Conservation (phyloP, 2,329 filamentous ascomycete genomes). For the Penicillium paneum region DNA sequence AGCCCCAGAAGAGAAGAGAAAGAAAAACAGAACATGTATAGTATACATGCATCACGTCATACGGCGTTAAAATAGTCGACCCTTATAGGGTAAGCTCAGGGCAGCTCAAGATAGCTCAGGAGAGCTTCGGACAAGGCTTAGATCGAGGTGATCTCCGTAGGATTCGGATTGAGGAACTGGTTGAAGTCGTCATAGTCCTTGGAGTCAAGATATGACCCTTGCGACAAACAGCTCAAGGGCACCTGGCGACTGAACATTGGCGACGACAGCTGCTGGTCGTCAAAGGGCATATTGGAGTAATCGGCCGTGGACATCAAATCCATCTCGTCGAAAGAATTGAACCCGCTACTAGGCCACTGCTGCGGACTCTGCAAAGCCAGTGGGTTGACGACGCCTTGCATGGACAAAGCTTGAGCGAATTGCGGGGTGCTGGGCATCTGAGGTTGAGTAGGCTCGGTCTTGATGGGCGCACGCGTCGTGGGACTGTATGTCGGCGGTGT, state of each 20-base stretch:
- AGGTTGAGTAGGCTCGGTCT: constrained; percentile 19
- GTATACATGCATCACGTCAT: constrained; percentile 36
- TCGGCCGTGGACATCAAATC: constrained; percentile 32
- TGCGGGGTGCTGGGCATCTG: constrained; percentile 22
- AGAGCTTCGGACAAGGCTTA: constrained; percentile 14
- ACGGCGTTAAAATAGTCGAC: constrained; percentile 21
- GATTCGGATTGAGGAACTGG: constrained; percentile 40
- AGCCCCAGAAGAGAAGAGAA: constrained; percentile 15
- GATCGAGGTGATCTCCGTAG: constrained; percentile 39
- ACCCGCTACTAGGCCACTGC: constrained; percentile 27
- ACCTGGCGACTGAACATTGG: constrained; percentile 38
- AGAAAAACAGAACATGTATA: constrained; percentile 27
- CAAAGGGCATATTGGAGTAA: constrained; percentile 33
- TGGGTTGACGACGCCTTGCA: constrained; percentile 39
- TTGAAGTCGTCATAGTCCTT: constrained; percentile 42
- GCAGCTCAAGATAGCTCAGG: too few species aligned
- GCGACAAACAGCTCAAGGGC: constrained; percentile 34
- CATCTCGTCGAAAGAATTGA: constrained; percentile 34
- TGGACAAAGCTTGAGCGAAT: constrained; percentile 26
- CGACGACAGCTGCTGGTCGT: constrained; percentile 31
- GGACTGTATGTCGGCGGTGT: constrained; percentile 44
- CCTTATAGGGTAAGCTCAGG: background rate
- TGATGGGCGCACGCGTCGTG: constrained; percentile 26
- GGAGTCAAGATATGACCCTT: constrained; percentile 29
- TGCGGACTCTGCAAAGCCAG: constrained; percentile 34